phyloP scores from a whole-genome alignment of 306 rosid genomes.

The Prunus padus region DNA sequence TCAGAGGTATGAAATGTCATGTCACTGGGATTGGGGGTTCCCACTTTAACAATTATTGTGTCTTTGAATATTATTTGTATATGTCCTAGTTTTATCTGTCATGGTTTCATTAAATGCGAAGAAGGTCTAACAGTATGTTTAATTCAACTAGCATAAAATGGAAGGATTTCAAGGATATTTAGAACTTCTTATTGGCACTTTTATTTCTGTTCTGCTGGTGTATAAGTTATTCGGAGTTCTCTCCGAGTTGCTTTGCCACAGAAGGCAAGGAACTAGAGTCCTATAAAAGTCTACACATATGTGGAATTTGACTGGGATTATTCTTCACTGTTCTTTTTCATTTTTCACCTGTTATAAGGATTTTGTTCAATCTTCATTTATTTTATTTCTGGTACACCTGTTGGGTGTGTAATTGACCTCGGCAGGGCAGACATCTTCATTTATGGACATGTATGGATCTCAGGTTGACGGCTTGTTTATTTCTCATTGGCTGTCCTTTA shows the following conservation, averaged over 20 bases:
- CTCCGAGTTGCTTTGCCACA: background rate
- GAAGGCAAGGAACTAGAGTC: background rate
- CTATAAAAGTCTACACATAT: background rate
- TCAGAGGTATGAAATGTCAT: slow-evolving; percentile 22
- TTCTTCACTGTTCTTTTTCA: background rate
- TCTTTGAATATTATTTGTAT: background rate
- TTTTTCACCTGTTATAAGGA: background rate
- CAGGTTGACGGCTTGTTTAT: slow-evolving; percentile 7
- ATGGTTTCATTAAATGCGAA: background rate
- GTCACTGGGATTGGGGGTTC: slow-evolving; percentile 14
- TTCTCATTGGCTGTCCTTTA: slow-evolving; percentile 10
- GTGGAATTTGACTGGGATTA: background rate
- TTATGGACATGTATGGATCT: background rate
- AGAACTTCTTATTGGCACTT: background rate
- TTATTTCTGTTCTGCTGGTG: background rate
- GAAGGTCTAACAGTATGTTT: background rate
- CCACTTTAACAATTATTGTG: background rate
- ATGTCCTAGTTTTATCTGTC: background rate
- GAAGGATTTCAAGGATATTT: background rate
- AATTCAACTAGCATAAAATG: background rate
- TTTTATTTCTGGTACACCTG: background rate
- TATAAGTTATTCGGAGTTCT: background rate
- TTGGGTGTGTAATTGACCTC: slow-evolving; percentile 12
- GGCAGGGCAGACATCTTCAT: background rate
- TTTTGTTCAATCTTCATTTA: background rate